Evolutionary conservation across 768 basidiomycete species (phyloP).

Genomic region (Auriculariales sp.): DNA sequence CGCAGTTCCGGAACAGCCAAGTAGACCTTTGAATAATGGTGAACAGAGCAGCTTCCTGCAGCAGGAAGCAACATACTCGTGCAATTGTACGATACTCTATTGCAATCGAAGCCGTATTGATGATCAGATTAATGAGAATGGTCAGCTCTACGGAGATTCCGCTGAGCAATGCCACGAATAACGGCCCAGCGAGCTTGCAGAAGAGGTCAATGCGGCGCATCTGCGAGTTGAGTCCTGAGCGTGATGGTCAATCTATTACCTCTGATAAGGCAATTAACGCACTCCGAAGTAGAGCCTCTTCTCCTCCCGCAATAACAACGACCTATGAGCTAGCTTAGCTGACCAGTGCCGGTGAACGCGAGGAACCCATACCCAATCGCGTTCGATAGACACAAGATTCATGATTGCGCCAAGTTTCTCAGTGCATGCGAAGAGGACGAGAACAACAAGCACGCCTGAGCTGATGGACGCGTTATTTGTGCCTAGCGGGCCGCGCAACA

Average conservation of each 20-base stretch:
- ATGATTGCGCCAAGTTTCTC: constrained; percentile 16
- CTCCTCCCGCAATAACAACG: neutral
- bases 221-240: constrained; percentile 11
- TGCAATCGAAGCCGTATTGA: constrained; percentile 11
- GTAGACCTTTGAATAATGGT: constrained; percentile 3
- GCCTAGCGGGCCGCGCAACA: neutral
- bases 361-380: constrained; percentile 15
- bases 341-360: neutral
- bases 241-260: neutral
- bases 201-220: constrained; percentile 20
- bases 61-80: constrained; percentile 8
- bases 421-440: constrained; percentile 13
- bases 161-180: constrained; percentile 13
- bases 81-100: constrained; percentile 16
- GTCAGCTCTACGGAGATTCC: constrained; percentile 12
- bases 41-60: no score
- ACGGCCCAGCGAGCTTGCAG: constrained; percentile 12
- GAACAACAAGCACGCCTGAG: neutral
- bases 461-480: no score
- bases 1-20: neutral
- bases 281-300: no score
- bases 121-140: constrained; percentile 8
- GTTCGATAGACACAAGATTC: constrained; percentile 15
- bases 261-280: no score
- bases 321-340: neutral